A percentile compares a stretch with the other conserved stretches of the same genome.
phyloP scores from a whole-genome alignment of 1,139 yeast genomes.

The Yamadazyma dendronema region DNA sequence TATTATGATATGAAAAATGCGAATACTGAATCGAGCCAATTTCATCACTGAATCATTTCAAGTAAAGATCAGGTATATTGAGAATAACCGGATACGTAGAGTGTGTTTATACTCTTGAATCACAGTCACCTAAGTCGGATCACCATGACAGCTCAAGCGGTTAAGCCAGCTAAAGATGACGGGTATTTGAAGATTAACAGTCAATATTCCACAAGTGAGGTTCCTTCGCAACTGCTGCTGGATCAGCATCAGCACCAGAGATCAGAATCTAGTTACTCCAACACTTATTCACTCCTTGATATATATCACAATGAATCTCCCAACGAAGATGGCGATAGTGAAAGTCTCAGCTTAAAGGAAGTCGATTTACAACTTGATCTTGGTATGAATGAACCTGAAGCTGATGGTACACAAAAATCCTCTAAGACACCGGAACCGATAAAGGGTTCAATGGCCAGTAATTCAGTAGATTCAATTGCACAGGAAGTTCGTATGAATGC shows the following conservation, averaged over 20 bases:
- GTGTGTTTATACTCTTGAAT: too few species aligned
- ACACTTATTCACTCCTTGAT: constrained; percentile 31
- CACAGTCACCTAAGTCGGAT: too few species aligned
- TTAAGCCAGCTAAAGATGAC: background rate
- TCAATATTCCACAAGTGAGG: background rate
- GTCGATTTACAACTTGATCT: background rate
- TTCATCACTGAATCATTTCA: too few species aligned
- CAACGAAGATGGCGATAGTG: constrained; percentile 14
- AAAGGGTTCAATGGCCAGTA: too few species aligned
- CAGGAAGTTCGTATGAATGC: constrained; percentile 13
- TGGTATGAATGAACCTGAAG: too few species aligned
- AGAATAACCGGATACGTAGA: too few species aligned
- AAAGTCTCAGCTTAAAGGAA: background rate
- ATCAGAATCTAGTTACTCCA: constrained; percentile 21
- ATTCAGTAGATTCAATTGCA: too few species aligned
- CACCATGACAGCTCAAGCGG: too few species aligned
- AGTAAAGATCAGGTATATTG: too few species aligned
- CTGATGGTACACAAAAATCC: too few species aligned
- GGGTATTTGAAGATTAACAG: background rate
- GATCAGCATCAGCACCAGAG: constrained; percentile 1
- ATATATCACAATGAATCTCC: constrained; percentile 25
- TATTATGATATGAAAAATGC: background rate
- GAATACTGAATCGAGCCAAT: too few species aligned
- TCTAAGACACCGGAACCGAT: too few species aligned
- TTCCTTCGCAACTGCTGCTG: background rate